These are phyloP conservation scores for Sherardia arvensis DNA, from an alignment of 257 asterid genomes.

Conservation along the genomic window DNA sequence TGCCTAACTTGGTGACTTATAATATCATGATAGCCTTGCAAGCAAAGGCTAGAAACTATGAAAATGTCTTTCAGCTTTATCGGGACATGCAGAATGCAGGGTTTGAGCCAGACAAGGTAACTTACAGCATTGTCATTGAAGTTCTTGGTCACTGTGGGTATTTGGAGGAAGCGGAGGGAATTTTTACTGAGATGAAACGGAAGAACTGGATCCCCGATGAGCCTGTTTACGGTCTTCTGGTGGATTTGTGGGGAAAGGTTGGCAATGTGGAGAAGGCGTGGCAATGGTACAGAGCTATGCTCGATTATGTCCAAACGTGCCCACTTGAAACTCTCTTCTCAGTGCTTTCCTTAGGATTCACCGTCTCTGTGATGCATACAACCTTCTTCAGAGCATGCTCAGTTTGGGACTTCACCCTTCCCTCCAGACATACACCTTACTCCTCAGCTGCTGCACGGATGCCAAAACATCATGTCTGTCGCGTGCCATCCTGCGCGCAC, in stretches of 20 bases:
- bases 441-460: slow-evolving; percentile 84
- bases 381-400: slow-evolving; percentile 77
- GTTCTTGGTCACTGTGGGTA: slow-evolving; percentile 94
- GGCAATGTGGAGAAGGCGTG: slow-evolving; percentile 86
- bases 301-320: slow-evolving; percentile 73
- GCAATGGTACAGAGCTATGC: slow-evolving; percentile 87
- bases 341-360: slow-evolving; percentile 92
- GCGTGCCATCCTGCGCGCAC: slow-evolving; percentile 82
- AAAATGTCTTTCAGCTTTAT: slow-evolving; percentile 68
- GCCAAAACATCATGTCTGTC: slow-evolving; percentile 76
- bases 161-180: slow-evolving; percentile 85
- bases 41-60: slow-evolving; percentile 87
- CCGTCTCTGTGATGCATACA: slow-evolving; percentile 64
- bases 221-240: slow-evolving; percentile 89
- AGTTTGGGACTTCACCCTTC: slow-evolving; percentile 66
- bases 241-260: slow-evolving; percentile 88
- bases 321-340: slow-evolving; percentile 86
- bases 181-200: slow-evolving; percentile 73
- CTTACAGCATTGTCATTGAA: slow-evolving; percentile 93
- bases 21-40: slow-evolving; percentile 91
- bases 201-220: slow-evolving; percentile 97
- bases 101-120: slow-evolving; percentile 87
- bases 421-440: slow-evolving; percentile 83
- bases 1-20: slow-evolving; percentile 80
- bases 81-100: slow-evolving; percentile 94